These are phyloP conservation scores for Penicillium desertorum DNA, from an alignment of 495 filamentous ascomycete species.

Conservation along the genomic window DNA sequence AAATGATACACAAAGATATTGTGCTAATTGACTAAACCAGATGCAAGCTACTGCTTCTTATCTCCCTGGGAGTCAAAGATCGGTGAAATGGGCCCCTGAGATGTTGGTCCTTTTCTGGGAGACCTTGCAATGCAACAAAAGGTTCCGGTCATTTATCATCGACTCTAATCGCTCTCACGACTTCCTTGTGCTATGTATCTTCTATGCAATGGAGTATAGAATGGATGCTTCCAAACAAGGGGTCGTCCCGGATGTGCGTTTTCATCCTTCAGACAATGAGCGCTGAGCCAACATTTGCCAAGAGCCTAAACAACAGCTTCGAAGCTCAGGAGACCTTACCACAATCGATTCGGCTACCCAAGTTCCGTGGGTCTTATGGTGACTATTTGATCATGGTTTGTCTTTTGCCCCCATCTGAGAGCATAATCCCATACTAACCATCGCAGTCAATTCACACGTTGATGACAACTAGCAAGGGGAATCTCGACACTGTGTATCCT, in stretches of 20 bases:
- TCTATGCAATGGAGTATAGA: conserved; percentile 88
- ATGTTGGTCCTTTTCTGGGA: conserved; percentile 99
- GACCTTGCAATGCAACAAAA: conserved; percentile 93
- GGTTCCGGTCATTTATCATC: conserved; percentile 95
- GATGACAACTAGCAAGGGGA: conserved; percentile 88
- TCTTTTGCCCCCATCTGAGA: background rate
- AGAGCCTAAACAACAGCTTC: conserved; percentile 85
- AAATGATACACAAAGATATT: background rate
- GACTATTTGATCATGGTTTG: conserved; percentile 85
- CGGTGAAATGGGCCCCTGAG: conserved; percentile 87
- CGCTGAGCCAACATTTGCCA: conserved; percentile 87
- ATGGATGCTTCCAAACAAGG: conserved; percentile 85
- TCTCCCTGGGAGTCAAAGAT: conserved; percentile 80
- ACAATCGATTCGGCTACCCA: conserved; percentile 70
- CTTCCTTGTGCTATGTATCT: conserved; percentile 85
- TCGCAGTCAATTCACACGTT: conserved; percentile 83
- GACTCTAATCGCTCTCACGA: conserved; percentile 93
- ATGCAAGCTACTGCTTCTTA: conserved; percentile 85
- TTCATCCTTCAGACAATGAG: conserved; percentile 96
- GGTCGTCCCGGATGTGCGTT: conserved; percentile 88
- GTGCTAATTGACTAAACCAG: conserved; percentile 34
- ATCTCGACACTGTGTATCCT: conserved; percentile 88
- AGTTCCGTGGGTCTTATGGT: conserved; percentile 88
- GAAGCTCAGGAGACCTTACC: conserved; percentile 88
- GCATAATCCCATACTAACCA: conserved; percentile 32